Evolutionary conservation across 2,329 filamentous ascomycete species (phyloP).

Genomic region (Cladosporium sp.): DNA sequence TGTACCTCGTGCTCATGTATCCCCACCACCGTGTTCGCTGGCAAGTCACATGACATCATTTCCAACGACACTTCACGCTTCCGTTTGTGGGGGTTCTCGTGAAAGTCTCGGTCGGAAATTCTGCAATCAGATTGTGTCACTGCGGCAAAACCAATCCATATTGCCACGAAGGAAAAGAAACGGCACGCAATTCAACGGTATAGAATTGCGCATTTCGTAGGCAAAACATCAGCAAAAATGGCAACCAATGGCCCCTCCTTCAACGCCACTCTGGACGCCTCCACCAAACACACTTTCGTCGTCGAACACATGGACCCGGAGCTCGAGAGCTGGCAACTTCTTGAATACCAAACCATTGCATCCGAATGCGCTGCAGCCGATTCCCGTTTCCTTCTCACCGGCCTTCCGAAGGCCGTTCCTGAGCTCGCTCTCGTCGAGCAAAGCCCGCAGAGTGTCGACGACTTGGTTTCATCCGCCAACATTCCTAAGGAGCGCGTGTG

Average conservation of each 20-base stretch:
- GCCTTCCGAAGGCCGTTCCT: constrained; percentile 53
- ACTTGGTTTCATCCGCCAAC: constrained; percentile 31
- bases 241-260: constrained; percentile 2
- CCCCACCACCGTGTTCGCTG: too few species aligned
- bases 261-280: constrained; percentile 7
- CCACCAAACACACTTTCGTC: constrained; percentile 66
- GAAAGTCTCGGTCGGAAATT: too few species aligned
- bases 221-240: background rate
- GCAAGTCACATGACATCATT: too few species aligned
- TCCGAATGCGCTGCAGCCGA: constrained; percentile 66
- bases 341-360: constrained; percentile 88
- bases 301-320: constrained; percentile 96
- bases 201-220: background rate
- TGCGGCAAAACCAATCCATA: too few species aligned
- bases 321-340: constrained; percentile 85
- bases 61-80: too few species aligned
- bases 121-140: too few species aligned
- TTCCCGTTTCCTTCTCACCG: constrained; percentile 43
- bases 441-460: constrained; percentile 37
- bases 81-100: too few species aligned
- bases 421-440: constrained; percentile 60
- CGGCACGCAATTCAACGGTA: too few species aligned
- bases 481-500: constrained; percentile 59
- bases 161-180: too few species aligned
- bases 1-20: too few species aligned